These are phyloP conservation scores for Penicillium subrubescens DNA, from an alignment of 495 filamentous ascomycete species.

Conservation along the genomic window DNA sequence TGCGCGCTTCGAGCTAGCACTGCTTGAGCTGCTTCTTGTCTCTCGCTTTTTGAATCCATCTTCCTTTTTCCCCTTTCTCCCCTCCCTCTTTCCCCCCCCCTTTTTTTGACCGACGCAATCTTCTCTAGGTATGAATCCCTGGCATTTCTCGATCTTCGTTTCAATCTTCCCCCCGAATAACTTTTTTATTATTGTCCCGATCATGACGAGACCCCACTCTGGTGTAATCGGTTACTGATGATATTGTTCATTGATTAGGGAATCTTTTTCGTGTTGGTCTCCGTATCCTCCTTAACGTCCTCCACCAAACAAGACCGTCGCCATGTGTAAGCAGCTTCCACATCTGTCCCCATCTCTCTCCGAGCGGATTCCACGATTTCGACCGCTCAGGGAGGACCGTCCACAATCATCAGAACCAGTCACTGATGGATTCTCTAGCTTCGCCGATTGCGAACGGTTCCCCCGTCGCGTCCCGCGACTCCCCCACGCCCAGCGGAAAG, in stretches of 20 bases:
- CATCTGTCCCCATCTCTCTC: not conserved
- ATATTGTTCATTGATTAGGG: constrained; percentile 26
- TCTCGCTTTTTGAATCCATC: constrained; percentile 17
- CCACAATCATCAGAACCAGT: constrained; percentile 11
- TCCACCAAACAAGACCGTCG: constrained; percentile 27
- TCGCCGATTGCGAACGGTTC: constrained; percentile 45
- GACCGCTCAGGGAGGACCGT: not conserved
- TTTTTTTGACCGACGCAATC: constrained; percentile 14
- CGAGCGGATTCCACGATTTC: constrained; percentile 9
- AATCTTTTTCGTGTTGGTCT: constrained; percentile 28
- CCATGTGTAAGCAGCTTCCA: constrained; percentile 46
- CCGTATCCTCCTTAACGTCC: constrained; percentile 4
- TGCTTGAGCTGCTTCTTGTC: constrained; percentile 15
- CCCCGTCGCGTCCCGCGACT: constrained; percentile 37
- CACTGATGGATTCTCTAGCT: constrained; percentile 42
- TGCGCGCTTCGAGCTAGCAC: constrained; percentile 21
- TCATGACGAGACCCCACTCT: constrained; percentile 8
- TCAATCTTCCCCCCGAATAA: constrained; percentile 8
- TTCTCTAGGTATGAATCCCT: constrained; percentile 26
- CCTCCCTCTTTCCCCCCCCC: constrained; percentile 8
- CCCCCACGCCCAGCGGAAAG: constrained; percentile 49
- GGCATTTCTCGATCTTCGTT: constrained; percentile 16
- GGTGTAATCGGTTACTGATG: not conserved
- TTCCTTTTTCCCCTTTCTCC: constrained; percentile 9
- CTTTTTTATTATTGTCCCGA: constrained; percentile 11